Conservation (phyloP, 163 green algal genomes). For the Trebouxia gelatinosa region DNA sequence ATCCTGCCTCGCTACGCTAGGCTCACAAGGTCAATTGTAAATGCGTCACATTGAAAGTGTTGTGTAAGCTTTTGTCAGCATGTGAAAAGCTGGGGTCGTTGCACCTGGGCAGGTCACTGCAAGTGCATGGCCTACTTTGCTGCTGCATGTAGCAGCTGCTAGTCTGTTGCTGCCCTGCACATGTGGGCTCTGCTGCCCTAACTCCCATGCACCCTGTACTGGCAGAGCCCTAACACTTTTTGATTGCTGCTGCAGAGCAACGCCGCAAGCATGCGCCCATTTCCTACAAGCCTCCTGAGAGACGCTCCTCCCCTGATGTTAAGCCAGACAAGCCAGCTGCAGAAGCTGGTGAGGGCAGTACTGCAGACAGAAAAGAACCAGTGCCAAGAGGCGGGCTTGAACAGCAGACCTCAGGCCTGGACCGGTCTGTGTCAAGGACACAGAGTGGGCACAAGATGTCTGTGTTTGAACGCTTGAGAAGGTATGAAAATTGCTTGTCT, state of each 20-base stretch:
- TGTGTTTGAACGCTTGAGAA: slow-evolving; percentile 28
- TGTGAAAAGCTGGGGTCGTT: too few relatives aligned
- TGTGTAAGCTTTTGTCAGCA: too few relatives aligned
- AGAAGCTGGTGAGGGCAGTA: neutral
- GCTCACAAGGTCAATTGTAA: too few relatives aligned
- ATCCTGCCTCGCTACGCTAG: too few relatives aligned
- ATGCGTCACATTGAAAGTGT: too few relatives aligned
- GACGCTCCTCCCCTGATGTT: neutral
- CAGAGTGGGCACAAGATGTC: slow-evolving; percentile 27
- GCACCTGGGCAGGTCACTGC: too few relatives aligned
- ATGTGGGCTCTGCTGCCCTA: neutral
- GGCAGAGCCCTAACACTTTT: neutral
- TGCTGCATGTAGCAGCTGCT: too few relatives aligned
- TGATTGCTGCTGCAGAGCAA: slow-evolving; percentile 17
- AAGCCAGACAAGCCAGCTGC: neutral
- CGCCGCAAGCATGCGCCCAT: slow-evolving; percentile 28
- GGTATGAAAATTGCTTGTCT: neutral
- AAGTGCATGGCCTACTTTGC: too few relatives aligned
- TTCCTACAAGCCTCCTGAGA: slow-evolving; percentile 22
- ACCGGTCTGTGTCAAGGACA: slow-evolving; percentile 2
- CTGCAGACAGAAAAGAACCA: neutral
- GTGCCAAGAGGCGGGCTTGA: neutral
- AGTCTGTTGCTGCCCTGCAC: neutral
- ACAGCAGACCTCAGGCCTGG: neutral
- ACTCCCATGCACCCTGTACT: neutral